Base-by-base conservation (phyloP, 2,329 filamentous ascomycete genomes). In the Ophiostoma fasciatum region DNA sequence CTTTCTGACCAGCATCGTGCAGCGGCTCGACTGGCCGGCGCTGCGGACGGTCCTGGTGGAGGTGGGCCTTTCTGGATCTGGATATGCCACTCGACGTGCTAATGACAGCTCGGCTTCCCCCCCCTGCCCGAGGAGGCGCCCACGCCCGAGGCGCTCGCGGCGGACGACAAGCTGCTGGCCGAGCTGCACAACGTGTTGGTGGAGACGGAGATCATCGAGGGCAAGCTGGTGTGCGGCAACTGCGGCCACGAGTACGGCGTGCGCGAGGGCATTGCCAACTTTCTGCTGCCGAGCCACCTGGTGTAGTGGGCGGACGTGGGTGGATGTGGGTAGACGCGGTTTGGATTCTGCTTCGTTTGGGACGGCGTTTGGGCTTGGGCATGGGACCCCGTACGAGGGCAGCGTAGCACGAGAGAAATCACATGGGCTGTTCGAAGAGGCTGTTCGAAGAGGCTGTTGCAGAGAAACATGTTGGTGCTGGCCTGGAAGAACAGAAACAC, bases 221-320 rank as follows among this genome's bases (percentile, higher is more conserved):
- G 90, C 4, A 88, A 82, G 59, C 66, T 98, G 45, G 81, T 87
- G 5, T 98, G 90, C 56, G 85, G 74, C 32, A 82, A 81, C 57
- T 98, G 90, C 54, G 83, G 82, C 32, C 88, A 96, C 54, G 83
- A 93, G 63, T 98, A 96, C 58, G 76, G 76, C 40, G 78, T 98
- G 44, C 87, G 90, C 54, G 88, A 98, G 60, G 90, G 90, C 5
- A 94, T 96, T 56, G 84, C 85, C 41, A 96, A 96, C 58, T 98
- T 98, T 51, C 61, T 98, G 53, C 61, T 98, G 47, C 90, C 90
- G 11, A 90, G 81, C 50, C 90, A 98, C 63, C 61, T 98, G 57
- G 90, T 87, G 31, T 74, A 14, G 35, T 15, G 14, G n/a, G n/a
- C n/a, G n/a, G n/a, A n/a, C n/a, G n/a, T n/a, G n/a, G n/a, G n/a